Conservation (phyloP, 2,329 filamentous ascomycete species). For the Xylariales sp. region DNA sequence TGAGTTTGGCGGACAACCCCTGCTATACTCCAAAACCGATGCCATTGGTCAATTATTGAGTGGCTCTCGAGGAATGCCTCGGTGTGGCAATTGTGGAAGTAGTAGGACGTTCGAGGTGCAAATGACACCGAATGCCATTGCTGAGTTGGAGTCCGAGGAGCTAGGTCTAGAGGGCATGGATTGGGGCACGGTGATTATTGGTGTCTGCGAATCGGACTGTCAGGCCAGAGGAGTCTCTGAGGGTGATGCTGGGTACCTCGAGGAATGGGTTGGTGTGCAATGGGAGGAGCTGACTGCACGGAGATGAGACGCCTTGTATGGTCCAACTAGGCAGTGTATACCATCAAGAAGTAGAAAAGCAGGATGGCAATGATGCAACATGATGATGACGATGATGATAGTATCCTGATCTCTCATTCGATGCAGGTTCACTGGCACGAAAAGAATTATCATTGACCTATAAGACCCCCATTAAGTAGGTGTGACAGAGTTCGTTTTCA, state of each 20-base stretch:
- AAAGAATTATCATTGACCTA: no score
- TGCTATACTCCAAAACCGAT: constrained; percentile 80
- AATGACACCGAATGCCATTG: constrained; percentile 84
- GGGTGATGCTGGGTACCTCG: constrained; percentile 70
- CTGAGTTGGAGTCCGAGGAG: constrained; percentile 77
- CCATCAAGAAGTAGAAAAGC: no score
- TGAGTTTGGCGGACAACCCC: constrained; percentile 65
- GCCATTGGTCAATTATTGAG: constrained; percentile 61
- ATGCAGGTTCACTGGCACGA: no score
- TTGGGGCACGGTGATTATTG: constrained; percentile 90
- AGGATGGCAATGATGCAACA: no score
- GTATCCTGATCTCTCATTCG: no score
- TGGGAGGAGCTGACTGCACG: constrained; percentile 71
- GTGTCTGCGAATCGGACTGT: constrained; percentile 79
- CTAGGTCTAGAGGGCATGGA: constrained; percentile 83
- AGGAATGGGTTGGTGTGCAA: constrained; percentile 97
- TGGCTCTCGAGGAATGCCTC: constrained; percentile 53
- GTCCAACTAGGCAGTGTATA: no score
- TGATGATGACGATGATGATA: no score
- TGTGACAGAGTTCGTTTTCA: no score
- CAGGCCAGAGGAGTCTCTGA: constrained; percentile 50
- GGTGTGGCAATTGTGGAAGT: constrained; percentile 71
- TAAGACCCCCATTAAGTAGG: no score
- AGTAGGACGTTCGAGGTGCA: constrained; percentile 85
- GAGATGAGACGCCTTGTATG: no score